Conservation (phyloP, 352 stramenopile species). For the Phytopythium cucurbitacearum region DNA sequence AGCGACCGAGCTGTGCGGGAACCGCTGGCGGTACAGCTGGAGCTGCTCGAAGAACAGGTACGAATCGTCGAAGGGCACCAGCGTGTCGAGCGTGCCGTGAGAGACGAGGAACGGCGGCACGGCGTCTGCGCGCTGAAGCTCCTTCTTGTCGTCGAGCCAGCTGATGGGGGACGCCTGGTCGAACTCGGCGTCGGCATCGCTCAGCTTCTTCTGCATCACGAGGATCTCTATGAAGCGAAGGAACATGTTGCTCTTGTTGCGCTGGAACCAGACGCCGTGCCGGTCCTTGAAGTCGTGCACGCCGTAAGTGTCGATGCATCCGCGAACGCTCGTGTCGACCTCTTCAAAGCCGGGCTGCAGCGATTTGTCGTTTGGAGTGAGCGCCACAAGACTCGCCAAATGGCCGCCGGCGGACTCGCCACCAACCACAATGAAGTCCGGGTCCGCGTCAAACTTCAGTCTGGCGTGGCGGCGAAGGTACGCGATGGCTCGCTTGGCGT, state of each 20-base stretch:
- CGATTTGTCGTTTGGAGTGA: constrained; percentile 57
- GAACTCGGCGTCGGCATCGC: constrained; percentile 33
- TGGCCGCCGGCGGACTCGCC: constrained; percentile 72
- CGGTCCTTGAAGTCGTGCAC: constrained; percentile 77
- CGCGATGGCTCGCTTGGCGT: constrained; percentile 65
- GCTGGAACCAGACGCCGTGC: constrained; percentile 53
- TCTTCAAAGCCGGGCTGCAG: constrained; percentile 76
- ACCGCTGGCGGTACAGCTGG: constrained; percentile 27
- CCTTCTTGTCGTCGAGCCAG: constrained; percentile 39
- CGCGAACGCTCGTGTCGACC: constrained; percentile 68
- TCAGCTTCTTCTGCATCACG: constrained; percentile 65
- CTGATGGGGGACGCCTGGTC: constrained; percentile 55
- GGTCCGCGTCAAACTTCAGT: constrained; percentile 43
- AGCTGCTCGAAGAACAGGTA: constrained; percentile 62
- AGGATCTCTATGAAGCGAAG: constrained; percentile 62
- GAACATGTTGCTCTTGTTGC: constrained; percentile 55
- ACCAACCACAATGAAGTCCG: constrained; percentile 62
- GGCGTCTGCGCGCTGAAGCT: constrained; percentile 15
- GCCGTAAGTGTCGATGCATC: constrained; percentile 69
- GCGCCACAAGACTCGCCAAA: constrained; percentile 58
- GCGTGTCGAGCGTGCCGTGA: constrained; percentile 61
- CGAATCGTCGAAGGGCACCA: constrained; percentile 73
- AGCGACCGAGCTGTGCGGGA: constrained; percentile 7
- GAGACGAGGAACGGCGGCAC: constrained; percentile 77
- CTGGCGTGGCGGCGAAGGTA: constrained; percentile 50